Percentiles rank a stretch among this genome's conserved stretches.
These are phyloP conservation scores for Chytriomyces sp. DNA, from an alignment of 192 early-diverging fungal genomes.

Conservation along the genomic window DNA sequence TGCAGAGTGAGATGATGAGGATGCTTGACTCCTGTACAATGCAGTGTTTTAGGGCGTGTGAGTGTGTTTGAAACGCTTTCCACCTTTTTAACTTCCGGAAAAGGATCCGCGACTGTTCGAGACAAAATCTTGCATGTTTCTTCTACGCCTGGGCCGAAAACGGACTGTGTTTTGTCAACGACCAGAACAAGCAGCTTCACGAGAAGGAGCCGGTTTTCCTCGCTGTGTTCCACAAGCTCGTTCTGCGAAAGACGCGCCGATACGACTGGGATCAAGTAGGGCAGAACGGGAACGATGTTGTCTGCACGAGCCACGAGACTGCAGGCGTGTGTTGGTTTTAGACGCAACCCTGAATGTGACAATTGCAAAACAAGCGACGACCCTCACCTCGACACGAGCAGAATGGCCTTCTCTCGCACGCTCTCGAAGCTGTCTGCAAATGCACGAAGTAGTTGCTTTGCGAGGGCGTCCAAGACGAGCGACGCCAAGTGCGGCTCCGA, in stretches of 20 bases:
- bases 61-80: not conserved
- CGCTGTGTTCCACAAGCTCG: conserved; percentile 53
- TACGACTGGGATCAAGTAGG: conserved; percentile 46
- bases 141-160: conserved; percentile 53
- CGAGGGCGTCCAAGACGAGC: conserved; percentile 24
- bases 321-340: too few species aligned
- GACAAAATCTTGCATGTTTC: conserved; percentile 47
- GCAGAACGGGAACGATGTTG: conserved; percentile 36
- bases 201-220: conserved; percentile 54
- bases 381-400: conserved; percentile 39
- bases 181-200: conserved; percentile 37
- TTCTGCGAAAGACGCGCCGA: conserved; percentile 44
- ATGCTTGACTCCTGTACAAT: conserved; percentile 51
- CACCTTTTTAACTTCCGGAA: conserved; percentile 61
- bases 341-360: not conserved
- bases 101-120: conserved; percentile 47
- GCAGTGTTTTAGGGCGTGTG: not conserved
- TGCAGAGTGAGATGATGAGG: conserved; percentile 37
- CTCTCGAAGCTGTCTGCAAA: conserved; percentile 52
- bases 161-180: conserved; percentile 20
- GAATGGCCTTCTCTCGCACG: conserved; percentile 43
- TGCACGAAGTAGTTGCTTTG: conserved; percentile 37
- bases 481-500: conserved; percentile 2
- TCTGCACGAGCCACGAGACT: conserved; percentile 10
- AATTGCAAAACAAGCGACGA: not conserved